A percentile compares a stretch with the other conserved stretches of the same genome.
Evolutionary conservation across 2,329 filamentous ascomycete genomes (phyloP).

Genomic region (Alternaria alternata): DNA sequence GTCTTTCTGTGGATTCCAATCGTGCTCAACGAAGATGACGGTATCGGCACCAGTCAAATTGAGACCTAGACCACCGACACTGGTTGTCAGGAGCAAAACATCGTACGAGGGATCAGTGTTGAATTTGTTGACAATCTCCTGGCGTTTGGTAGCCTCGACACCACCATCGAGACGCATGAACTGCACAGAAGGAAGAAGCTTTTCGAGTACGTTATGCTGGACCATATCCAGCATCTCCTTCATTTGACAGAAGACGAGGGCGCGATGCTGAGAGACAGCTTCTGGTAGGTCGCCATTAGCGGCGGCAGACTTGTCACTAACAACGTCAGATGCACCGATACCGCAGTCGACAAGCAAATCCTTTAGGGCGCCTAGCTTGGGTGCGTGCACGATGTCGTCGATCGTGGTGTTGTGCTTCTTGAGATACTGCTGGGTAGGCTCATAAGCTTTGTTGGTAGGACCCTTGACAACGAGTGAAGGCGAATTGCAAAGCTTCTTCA

Average conservation of each 20-base stretch:
- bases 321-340: slow-evolving; percentile 71
- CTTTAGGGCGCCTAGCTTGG: slow-evolving; percentile 87
- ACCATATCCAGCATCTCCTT: slow-evolving; percentile 99
- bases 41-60: slow-evolving; percentile 98
- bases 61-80: slow-evolving; percentile 90
- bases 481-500: slow-evolving; percentile 99
- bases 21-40: slow-evolving; percentile 98
- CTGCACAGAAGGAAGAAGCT: slow-evolving; percentile 89
- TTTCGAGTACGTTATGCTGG: slow-evolving; percentile 88
- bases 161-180: slow-evolving; percentile 93
- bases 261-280: slow-evolving; percentile 94
- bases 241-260: slow-evolving; percentile 98
- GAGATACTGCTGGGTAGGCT: slow-evolving; percentile 83
- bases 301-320: slow-evolving; percentile 56
- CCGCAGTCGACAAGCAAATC: slow-evolving; percentile 98
- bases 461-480: slow-evolving; percentile 91
- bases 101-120: slow-evolving; percentile 98
- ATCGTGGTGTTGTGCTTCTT: slow-evolving; percentile 80
- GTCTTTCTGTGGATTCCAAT: slow-evolving; percentile 99
- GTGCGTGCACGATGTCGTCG: slow-evolving; percentile 86
- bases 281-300: slow-evolving; percentile 66
- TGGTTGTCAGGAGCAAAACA: slow-evolving; percentile 90
- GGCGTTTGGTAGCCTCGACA: slow-evolving; percentile 90
- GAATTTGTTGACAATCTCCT: slow-evolving; percentile 98
- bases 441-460: slow-evolving; percentile 88